Percentiles rank a stretch among this genome's conserved stretches.
Evolutionary conservation across 2,329 filamentous ascomycete species (phyloP).

Genomic region (Aphanoascus verrucosus): DNA sequence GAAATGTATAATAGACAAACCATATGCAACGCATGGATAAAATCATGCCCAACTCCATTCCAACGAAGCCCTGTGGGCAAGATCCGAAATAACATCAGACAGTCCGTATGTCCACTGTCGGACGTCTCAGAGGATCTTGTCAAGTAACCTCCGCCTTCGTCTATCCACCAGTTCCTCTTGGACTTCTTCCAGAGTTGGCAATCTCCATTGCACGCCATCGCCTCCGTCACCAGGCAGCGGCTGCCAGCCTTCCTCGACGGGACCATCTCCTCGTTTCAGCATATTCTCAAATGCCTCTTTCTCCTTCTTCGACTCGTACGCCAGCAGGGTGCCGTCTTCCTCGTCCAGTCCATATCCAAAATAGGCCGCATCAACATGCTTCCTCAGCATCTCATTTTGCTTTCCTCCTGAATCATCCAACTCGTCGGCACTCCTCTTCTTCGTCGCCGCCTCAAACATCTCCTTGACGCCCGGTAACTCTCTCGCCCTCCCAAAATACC

Average conservation of each 20-base stretch:
- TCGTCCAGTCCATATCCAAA: conserved; percentile 92
- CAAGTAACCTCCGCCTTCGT: conserved; percentile 68
- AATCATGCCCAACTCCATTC: background rate
- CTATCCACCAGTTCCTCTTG: conserved; percentile 85
- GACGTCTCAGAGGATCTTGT: conserved; percentile 52
- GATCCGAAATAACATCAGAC: background rate
- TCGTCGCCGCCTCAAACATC: conserved; percentile 70
- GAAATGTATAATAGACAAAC: conserved; percentile 1
- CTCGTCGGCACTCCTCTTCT: conserved; percentile 53
- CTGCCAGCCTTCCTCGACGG: conserved; percentile 60
- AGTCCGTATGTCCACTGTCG: background rate
- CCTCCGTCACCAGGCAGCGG: conserved; percentile 76
- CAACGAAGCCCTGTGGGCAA: background rate
- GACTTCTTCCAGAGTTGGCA: conserved; percentile 85
- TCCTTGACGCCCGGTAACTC: conserved; percentile 94
- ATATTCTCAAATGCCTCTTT: conserved; percentile 64
- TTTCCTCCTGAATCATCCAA: conserved; percentile 53
- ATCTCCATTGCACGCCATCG: conserved; percentile 68
- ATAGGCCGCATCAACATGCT: conserved; percentile 82
- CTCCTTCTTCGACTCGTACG: conserved; percentile 76
- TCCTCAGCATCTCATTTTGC: conserved; percentile 35
- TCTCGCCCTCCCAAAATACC: conserved; percentile 81
- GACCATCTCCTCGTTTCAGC: conserved; percentile 46
- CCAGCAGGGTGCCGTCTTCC: conserved; percentile 70
- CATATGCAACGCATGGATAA: background rate